Evolutionary conservation across 345 rosid genomes (phyloP).

Genomic region (Hevea brasiliensis): DNA sequence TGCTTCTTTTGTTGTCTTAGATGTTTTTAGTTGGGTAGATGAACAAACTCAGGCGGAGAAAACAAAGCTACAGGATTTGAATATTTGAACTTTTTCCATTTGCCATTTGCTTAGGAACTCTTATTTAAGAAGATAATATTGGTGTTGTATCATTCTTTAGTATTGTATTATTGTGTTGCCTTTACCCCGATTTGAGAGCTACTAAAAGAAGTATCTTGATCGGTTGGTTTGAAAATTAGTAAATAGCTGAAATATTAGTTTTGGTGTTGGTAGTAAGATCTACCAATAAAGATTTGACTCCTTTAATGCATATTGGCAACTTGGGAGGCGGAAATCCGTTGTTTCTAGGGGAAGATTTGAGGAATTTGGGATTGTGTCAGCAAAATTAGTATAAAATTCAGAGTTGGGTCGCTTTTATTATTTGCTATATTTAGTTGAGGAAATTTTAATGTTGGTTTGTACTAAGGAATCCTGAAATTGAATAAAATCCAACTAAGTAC

Average conservation of each 20-base stretch:
- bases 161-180: slow-evolving; percentile 4
- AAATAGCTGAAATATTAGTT: slow-evolving; percentile 30
- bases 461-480: neutral
- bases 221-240: slow-evolving; percentile 37
- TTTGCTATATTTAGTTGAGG: no score
- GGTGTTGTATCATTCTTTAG: neutral
- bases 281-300: slow-evolving; percentile 42
- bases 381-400: slow-evolving; percentile 20
- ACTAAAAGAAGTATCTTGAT: slow-evolving; percentile 2
- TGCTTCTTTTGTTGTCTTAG: slow-evolving; percentile 7
- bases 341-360: slow-evolving; percentile 12
- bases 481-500: neutral
- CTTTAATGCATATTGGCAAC: slow-evolving; percentile 19
- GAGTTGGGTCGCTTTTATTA: slow-evolving; percentile 4
- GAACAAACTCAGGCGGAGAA: slow-evolving; percentile 57
- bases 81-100: slow-evolving; percentile 4
- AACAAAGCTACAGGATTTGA: slow-evolving; percentile 24
- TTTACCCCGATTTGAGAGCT: neutral
- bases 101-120: slow-evolving; percentile 6
- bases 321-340: slow-evolving; percentile 13
- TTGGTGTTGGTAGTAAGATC: slow-evolving; percentile 39
- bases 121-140: neutral
- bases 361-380: neutral
- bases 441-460: neutral
- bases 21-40: slow-evolving; percentile 49